Base-by-base conservation (phyloP, 176 grass and related monocot genomes). In the Oropetium thomaeum region DNA sequence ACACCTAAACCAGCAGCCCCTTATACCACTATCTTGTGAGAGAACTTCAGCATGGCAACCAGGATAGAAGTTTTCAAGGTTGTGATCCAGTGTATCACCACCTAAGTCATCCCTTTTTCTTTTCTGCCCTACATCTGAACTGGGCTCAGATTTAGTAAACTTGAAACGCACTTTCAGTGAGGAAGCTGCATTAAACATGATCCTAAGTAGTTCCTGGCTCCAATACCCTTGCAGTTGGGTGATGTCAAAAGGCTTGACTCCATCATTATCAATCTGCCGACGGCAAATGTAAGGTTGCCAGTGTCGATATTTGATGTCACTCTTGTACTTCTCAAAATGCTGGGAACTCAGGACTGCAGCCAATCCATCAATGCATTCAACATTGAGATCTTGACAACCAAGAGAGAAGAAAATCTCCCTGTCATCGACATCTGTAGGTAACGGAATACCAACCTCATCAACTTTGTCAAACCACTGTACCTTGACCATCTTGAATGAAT, bases 301-400 rank as follows among this genome's bases (percentile, higher is more conserved):
- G 55, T 57, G 58, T 47, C 55, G 48, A 45, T 23, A 73, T 71
- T 31, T 87, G n/a, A 34, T 69, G 30, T 59, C 17, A 64, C 57
- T 78, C 77, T 73, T 82, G 74, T 93, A 97, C 74, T 89, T 90
- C 63, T 93, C 86, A 10, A 86, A 97, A 77, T 97, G 95, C n/a
- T 88, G 79, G 63, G 81, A 42, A 80, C 81, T 93, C 39, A 97
- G 79, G 52, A 97, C 86, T 60, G 85, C 76, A 72, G 91, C 88
- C 77, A 97, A 85, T 61, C 95, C 95, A 77, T 97, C 91, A 62
- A 97, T 97, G 84, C 95, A 97, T 82, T 93, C 95, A 63, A 97
- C 86, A 58, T 82, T 93, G 74, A 97, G 82, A 70, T 97, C 88
- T 89, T 97, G 95, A 82, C 87, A 55, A 54, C 95, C 86, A 61